phyloP scores from a whole-genome alignment of 2,329 filamentous ascomycete species.

The Xylariaceae sp. region DNA sequence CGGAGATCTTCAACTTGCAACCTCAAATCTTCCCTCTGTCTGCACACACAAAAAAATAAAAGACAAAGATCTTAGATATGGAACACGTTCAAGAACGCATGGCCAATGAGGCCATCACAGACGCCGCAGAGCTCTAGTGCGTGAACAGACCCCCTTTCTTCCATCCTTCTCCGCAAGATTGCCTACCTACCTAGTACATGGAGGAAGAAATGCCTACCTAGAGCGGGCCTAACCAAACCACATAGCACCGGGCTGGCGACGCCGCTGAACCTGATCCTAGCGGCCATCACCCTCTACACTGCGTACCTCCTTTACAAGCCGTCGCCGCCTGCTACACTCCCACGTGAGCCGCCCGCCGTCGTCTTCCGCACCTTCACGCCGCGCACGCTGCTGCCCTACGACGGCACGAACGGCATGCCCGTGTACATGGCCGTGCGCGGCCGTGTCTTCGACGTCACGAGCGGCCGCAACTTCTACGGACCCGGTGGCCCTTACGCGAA shows the following conservation, averaged over 20 bases:
- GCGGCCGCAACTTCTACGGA: constrained; percentile 90
- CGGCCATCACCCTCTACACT: constrained; percentile 52
- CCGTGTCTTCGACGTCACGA: constrained; percentile 81
- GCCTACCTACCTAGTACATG: too few species aligned
- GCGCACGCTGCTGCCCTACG: constrained; percentile 75
- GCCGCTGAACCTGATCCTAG: constrained; percentile 58
- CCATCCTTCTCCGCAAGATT: neutral
- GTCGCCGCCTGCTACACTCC: constrained; percentile 40
- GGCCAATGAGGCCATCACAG: constrained; percentile 46
- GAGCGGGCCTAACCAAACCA: neutral
- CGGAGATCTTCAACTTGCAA: neutral
- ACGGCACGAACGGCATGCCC: constrained; percentile 65
- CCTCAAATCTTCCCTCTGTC: neutral
- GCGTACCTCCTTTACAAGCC: constrained; percentile 52
- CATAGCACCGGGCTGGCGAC: constrained; percentile 45
- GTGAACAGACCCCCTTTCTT: neutral
- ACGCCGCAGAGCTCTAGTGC: constrained; percentile 20
- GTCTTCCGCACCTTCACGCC: constrained; percentile 70
- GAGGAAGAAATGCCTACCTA: neutral
- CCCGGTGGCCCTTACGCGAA: constrained; percentile 93
- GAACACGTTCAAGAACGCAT: constrained; percentile 54
- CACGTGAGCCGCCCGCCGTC: constrained; percentile 49
- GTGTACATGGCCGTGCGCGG: constrained; percentile 91
- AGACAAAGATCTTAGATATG: constrained; percentile 33
- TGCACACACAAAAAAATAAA: neutral